phyloP scores from a whole-genome alignment of 23 red algal genomes.

The Rhodosorus marinus region DNA sequence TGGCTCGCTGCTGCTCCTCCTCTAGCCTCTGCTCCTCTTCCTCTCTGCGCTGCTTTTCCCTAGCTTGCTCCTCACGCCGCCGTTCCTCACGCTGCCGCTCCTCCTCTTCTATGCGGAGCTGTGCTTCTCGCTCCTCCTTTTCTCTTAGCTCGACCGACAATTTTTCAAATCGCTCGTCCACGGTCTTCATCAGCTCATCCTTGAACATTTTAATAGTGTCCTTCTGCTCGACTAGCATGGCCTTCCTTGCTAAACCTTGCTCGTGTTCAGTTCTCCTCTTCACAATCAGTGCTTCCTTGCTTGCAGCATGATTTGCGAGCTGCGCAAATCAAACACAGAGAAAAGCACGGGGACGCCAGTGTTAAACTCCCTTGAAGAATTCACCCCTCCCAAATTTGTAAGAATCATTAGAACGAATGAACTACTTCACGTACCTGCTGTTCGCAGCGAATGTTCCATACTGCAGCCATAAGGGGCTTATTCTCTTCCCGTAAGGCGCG shows the following conservation, averaged over 20 bases:
- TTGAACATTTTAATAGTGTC: constrained; percentile 16
- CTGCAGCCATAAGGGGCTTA: constrained; percentile 9
- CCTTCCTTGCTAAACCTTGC: constrained; percentile 33
- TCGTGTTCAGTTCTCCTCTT: constrained; percentile 16
- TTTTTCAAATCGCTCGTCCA: constrained; percentile 21
- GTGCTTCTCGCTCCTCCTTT: constrained; percentile 23
- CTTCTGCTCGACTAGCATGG: constrained; percentile 19
- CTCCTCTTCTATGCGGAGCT: constrained; percentile 23
- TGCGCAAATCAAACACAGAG: constrained; percentile 9
- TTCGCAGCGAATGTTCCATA: no score
- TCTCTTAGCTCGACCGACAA: constrained; percentile 36
- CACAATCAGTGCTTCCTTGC: not conserved
- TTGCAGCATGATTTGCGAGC: constrained; percentile 12
- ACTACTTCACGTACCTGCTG: no score
- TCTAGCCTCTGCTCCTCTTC: constrained; percentile 22
- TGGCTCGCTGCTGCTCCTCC: constrained; percentile 3
- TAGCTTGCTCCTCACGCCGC: constrained; percentile 17
- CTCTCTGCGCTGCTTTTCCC: constrained; percentile 11
- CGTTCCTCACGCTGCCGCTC: constrained; percentile 27
- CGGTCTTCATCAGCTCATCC: constrained; percentile 11
- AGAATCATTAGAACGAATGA: no score
- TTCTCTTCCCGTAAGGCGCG: constrained; percentile 53
- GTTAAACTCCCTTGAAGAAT: constrained; percentile 24
- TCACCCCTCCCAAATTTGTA: constrained; percentile 11
- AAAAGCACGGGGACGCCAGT: constrained; percentile 10